phyloP scores from a whole-genome alignment of 495 filamentous ascomycete species.

The Xylaria venustula region DNA sequence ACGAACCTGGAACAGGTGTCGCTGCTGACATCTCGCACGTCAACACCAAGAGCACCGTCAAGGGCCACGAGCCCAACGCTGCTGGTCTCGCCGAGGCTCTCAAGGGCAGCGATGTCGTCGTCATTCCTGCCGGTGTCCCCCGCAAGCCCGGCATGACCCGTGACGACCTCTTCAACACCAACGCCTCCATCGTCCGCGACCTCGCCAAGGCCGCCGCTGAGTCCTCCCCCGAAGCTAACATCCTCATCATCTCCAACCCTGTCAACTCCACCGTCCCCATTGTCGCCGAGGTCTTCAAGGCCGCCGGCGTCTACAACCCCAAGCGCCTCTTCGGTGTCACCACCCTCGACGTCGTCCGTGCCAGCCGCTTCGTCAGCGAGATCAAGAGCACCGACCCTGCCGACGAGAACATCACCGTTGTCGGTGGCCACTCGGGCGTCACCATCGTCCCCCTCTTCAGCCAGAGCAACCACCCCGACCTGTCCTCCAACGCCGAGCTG shows the following conservation, averaged over 20 bases:
- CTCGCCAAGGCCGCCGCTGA: slow-evolving; percentile 94
- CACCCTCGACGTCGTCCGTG: slow-evolving; percentile 97
- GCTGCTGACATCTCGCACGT: slow-evolving; percentile 96
- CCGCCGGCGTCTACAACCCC: slow-evolving; percentile 91
- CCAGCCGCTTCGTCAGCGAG: slow-evolving; percentile 93
- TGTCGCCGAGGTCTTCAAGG: slow-evolving; percentile 93
- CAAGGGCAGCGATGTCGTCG: slow-evolving; percentile 85
- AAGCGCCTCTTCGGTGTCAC: slow-evolving; percentile 98
- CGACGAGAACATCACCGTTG: slow-evolving; percentile 89
- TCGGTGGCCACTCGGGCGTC: slow-evolving; percentile 95
- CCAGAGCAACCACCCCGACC: slow-evolving; percentile 83
- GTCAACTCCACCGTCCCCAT: slow-evolving; percentile 99
- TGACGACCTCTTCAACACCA: slow-evolving; percentile 99
- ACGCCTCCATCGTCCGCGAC: slow-evolving; percentile 98
- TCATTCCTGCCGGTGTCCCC: slow-evolving; percentile 97
- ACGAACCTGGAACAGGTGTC: slow-evolving; percentile 63
- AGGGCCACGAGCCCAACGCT: slow-evolving; percentile 76
- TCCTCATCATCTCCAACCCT: slow-evolving; percentile 97
- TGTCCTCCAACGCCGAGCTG: slow-evolving; percentile 72
- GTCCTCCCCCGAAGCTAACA: slow-evolving; percentile 84
- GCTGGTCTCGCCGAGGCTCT: slow-evolving; percentile 73
- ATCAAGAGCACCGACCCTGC: slow-evolving; percentile 85
- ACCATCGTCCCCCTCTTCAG: slow-evolving; percentile 98
- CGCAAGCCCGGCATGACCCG: slow-evolving; percentile 99
- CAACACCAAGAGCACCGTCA: slow-evolving; percentile 96